Conservation (phyloP, 148 eudicot genomes). For the Rhododendron molle region DNA sequence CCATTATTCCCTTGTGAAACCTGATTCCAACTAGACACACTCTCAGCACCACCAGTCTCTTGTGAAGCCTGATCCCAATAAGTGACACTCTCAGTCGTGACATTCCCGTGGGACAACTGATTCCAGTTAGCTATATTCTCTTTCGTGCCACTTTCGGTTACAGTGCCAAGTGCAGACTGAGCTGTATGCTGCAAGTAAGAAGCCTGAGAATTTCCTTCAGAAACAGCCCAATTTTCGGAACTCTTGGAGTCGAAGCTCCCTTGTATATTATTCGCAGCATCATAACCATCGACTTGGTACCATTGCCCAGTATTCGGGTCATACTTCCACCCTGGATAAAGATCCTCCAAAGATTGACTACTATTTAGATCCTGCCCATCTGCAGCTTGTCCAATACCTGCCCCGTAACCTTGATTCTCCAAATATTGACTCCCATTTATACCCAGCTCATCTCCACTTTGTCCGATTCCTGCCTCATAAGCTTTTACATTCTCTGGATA, state of each 20-base stretch:
- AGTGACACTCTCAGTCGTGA: slow-evolving; percentile 36
- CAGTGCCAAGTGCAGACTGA: slow-evolving; percentile 36
- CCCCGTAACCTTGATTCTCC: slow-evolving; percentile 22
- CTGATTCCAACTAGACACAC: slow-evolving; percentile 43
- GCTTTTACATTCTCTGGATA: slow-evolving; percentile 24
- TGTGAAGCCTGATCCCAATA: slow-evolving; percentile 53
- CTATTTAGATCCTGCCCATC: slow-evolving; percentile 37
- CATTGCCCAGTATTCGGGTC: slow-evolving; percentile 71
- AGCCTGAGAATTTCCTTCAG: slow-evolving; percentile 29
- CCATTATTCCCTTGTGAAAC: slow-evolving; percentile 32
- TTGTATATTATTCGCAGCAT: slow-evolving; percentile 32
- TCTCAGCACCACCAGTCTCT: slow-evolving; percentile 23
- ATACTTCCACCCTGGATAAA: slow-evolving; percentile 81
- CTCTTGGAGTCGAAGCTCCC: slow-evolving; percentile 18
- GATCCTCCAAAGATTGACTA: slow-evolving; percentile 63
- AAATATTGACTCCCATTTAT: slow-evolving; percentile 45
- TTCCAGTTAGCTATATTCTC: slow-evolving; percentile 51
- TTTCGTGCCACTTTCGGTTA: slow-evolving; percentile 35
- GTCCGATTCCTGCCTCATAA: slow-evolving; percentile 30
- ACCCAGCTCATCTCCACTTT: slow-evolving; percentile 33
- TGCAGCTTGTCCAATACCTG: slow-evolving; percentile 30
- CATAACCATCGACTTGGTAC: slow-evolving; percentile 56
- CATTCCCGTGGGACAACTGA: slow-evolving; percentile 37
- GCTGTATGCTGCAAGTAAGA: slow-evolving; percentile 55
- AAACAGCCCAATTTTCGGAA: slow-evolving; percentile 22